Evolutionary conservation across 805 yeast genomes (phyloP).

Genomic region (Metschnikowia vanudenii): DNA sequence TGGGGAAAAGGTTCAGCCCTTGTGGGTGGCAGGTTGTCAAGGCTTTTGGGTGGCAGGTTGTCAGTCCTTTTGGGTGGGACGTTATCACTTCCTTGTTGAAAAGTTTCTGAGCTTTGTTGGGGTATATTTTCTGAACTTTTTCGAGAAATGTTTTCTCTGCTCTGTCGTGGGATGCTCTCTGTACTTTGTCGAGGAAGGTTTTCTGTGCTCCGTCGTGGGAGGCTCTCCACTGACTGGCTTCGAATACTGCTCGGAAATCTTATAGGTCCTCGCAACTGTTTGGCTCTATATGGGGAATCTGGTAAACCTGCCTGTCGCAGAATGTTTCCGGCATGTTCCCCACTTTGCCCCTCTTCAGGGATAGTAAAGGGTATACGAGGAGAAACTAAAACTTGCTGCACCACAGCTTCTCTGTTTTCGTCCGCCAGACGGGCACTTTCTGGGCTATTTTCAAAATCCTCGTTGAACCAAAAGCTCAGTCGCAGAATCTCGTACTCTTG

Average conservation of each 20-base stretch:
- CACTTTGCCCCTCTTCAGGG: not conserved
- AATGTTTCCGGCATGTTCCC: no score
- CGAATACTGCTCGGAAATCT: not conserved
- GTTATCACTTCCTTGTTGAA: no score
- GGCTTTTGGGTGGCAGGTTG: no score
- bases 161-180: no score
- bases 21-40: no score
- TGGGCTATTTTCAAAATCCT: conserved; percentile 8
- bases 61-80: no score
- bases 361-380: not conserved
- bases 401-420: not conserved
- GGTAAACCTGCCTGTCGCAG: no score
- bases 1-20: not conserved
- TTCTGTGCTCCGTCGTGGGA: no score
- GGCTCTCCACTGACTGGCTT: not conserved
- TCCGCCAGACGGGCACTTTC: not conserved
- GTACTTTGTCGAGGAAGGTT: no score
- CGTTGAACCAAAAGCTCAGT: conserved; percentile 13
- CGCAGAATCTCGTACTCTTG: conserved; percentile 26
- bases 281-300: no score
- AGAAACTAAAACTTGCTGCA: not conserved
- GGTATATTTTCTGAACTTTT: no score
- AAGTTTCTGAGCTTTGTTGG: not conserved
- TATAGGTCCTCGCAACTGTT: not conserved
- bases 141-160: no score